A percentile compares a stretch with the other conserved stretches of the same genome.
Evolutionary conservation across 306 rosid genomes (phyloP).

Genomic region (Quercus wislizeni): DNA sequence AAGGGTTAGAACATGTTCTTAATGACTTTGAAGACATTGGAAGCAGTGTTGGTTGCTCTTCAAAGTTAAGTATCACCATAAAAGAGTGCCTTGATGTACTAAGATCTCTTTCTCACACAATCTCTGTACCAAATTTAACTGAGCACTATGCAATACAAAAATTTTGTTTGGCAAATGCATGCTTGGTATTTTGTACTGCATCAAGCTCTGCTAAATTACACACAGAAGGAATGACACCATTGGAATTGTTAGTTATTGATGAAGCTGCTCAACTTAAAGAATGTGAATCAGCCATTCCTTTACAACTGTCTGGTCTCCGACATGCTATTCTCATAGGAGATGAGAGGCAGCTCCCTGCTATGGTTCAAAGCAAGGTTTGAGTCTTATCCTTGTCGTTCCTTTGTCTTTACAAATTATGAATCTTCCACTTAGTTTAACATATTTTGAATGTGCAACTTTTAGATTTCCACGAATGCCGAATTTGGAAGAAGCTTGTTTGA

Average conservation of each 20-base stretch:
- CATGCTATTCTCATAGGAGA: conserved; percentile 50
- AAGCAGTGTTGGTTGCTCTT: background rate
- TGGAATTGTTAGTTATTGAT: conserved; percentile 41
- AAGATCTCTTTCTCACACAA: background rate
- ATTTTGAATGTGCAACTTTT: background rate
- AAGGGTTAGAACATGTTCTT: too few species aligned
- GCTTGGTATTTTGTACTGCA: conserved; percentile 39
- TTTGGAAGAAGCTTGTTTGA: conserved; percentile 51
- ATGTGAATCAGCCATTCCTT: conserved; percentile 56
- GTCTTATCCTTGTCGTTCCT: background rate
- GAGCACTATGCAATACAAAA: background rate
- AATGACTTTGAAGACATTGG: background rate
- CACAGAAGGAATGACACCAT: background rate
- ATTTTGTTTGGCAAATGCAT: conserved; percentile 30
- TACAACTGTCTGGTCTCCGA: conserved; percentile 42
- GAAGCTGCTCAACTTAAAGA: conserved; percentile 63
- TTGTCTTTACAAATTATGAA: background rate
- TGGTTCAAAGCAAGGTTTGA: conserved; percentile 62
- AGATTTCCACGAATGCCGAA: conserved; percentile 34
- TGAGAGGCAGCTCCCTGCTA: conserved; percentile 59
- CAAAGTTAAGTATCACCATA: background rate
- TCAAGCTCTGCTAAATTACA: conserved; percentile 42
- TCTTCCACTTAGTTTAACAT: background rate
- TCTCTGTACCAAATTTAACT: conserved; percentile 2
- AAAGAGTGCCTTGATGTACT: conserved; percentile 8